Evolutionary conservation across 169 alveolate genomes (phyloP).

Genomic region (Eimeria maxima): DNA sequence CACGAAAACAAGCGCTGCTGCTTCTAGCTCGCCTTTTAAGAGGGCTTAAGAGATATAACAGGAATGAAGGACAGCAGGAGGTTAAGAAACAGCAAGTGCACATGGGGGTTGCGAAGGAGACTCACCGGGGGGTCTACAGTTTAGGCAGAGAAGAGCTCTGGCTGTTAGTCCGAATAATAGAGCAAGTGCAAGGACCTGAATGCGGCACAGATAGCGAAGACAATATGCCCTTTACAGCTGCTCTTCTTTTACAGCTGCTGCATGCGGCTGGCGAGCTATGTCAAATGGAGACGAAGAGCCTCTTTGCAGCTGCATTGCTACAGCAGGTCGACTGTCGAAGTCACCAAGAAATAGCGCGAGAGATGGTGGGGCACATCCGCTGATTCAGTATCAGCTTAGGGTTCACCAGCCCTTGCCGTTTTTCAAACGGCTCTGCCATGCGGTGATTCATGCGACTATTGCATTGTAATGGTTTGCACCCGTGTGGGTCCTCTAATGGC

Average conservation of each 20-base stretch:
- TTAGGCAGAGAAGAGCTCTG: conserved; percentile 37
- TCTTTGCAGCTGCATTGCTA: conserved; percentile 54
- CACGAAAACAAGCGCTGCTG: conserved; percentile 50
- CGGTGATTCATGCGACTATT: neutral
- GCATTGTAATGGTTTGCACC: neutral
- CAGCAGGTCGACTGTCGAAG: conserved; percentile 53
- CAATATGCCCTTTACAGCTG: conserved; percentile 33
- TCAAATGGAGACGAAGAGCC: conserved; percentile 30
- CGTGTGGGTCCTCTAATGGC: neutral
- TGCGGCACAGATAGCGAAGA: conserved; percentile 31
- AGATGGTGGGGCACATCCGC: neutral
- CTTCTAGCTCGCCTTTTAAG: conserved; percentile 51
- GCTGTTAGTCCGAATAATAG: conserved; percentile 47
- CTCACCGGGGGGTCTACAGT: conserved; percentile 2
- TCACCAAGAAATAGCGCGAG: conserved; percentile 30
- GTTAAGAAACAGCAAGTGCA: neutral
- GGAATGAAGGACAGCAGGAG: neutral
- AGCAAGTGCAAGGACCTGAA: conserved; percentile 24
- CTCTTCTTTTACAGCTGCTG: conserved; percentile 62
- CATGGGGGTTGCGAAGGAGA: neutral
- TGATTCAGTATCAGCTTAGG: neutral
- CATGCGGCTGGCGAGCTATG: conserved; percentile 62
- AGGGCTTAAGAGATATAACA: conserved; percentile 4
- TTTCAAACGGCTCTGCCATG: neutral
- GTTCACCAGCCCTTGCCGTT: neutral